These are phyloP conservation scores for Asclepias syriaca DNA, from an alignment of 257 asterid genomes.

Conservation along the genomic window DNA sequence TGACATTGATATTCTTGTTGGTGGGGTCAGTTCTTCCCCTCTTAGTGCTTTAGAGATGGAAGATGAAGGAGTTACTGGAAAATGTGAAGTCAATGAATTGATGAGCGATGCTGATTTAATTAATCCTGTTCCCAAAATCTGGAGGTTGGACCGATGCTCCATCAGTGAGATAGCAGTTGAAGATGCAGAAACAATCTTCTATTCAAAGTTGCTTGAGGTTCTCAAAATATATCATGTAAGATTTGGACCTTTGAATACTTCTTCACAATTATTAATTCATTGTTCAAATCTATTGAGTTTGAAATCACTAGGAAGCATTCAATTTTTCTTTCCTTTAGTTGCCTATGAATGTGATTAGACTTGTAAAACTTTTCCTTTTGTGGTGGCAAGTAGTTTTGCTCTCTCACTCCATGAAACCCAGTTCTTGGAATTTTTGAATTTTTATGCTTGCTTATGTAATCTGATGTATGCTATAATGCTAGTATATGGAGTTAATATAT, in stretches of 20 bases:
- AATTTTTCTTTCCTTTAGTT: neutral
- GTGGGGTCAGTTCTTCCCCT: slow-evolving; percentile 55
- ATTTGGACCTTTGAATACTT: slow-evolving; percentile 17
- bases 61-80: slow-evolving; percentile 21
- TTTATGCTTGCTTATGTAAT: neutral
- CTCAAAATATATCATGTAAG: slow-evolving; percentile 67
- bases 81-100: slow-evolving; percentile 32
- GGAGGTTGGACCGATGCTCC: slow-evolving; percentile 44
- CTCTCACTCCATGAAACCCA: neutral
- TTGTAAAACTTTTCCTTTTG: neutral
- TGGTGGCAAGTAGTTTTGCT: neutral
- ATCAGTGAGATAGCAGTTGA: slow-evolving; percentile 19
- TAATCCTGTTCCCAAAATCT: slow-evolving; percentile 44
- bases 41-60: slow-evolving; percentile 32
- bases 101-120: slow-evolving; percentile 28
- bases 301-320: neutral
- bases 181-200: slow-evolving; percentile 57
- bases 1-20: slow-evolving; percentile 55
- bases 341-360: neutral
- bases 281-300: neutral
- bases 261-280: slow-evolving; percentile 9
- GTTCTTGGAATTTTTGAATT: neutral
- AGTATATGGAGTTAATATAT: neutral
- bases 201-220: slow-evolving; percentile 68
- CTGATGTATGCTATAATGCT: neutral